Evolutionary conservation across 1,284 basidiomycete species (phyloP), one percentile per base, ranked within the genome.

Genomic region (Takashimella koratensis): DNA sequence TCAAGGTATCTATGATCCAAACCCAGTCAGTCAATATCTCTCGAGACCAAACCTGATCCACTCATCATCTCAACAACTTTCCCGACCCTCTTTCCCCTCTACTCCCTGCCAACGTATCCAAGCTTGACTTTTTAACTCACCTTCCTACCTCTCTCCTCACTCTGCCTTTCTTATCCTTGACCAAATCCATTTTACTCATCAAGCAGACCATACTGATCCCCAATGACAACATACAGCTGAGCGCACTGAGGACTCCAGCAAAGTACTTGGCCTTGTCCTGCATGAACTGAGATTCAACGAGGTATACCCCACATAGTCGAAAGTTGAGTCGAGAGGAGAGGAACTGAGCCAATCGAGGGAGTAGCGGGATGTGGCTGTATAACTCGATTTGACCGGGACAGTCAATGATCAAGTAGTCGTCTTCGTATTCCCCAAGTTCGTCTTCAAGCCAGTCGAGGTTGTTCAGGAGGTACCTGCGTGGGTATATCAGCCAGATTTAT

Each of bases 361-460:
- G 84, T 69, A 99, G 89, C 0, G 94, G 92, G 66, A 98, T 92
- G 76, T 99, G 96, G 0, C 96, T 98, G 76, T 98, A 98, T 10
- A 99, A 82, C 77, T 99, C 96, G 65, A 99, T 99, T 77, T 99
- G 96, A 39, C 93, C 94, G 59, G 96, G 96, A 70, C 96, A 98
- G 78, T 99, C 96, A 61, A 99, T 87, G 63, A 99, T 86, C 45
- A 99, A 83, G 78, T 98, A 99, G 77, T 99, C 96, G 68, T 97
- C 90, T 43, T 97, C 93, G 74, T 85, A 98, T 12, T 86, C 85
- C 10, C 93, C 94, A 2, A 99, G 81, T 70, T 97, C 90, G 72
- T 98, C 95, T 65, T 97, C 91, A n/a, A 98, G 80, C 96, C 96
- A 99, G 75, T 98, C 96, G 76, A 98, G 87, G 69, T 99, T 97